Base-by-base conservation (phyloP, 352 stramenopile genomes). In the Pythium phragmiticola region DNA sequence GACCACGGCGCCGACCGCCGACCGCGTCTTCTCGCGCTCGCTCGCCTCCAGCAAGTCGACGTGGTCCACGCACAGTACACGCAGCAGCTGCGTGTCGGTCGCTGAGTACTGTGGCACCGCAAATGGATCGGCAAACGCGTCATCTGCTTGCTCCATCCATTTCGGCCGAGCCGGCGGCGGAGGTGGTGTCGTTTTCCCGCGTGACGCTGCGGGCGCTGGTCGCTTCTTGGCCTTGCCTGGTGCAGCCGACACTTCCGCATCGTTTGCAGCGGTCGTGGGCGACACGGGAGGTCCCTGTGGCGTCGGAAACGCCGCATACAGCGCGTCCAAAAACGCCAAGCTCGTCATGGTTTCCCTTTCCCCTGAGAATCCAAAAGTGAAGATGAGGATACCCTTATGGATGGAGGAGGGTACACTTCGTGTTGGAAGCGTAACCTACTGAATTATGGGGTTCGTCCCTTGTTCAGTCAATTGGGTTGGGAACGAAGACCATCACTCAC, bases 61-160 rank as follows among this genome's bases (percentile, higher is more conserved):
- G 51, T 90, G 81, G 39, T 89, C 78, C 46, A 92, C 76, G 57
- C 72, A 74, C 4, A 92, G 72, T 28, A 89, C 72, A 16, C 66
- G 70, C 47, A 89, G 58, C 37, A 73, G 46, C 45, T 63, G 53
- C 46, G 54, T 41, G 37, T 73, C 60, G 8, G 57, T 61, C 17
- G 54, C 33, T 13, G 60, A 57, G 60, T 57, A 63, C 39, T 34
- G 11, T 7, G 63, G 49, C 43, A 57, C 21, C 14, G 37, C 51
- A 16, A 67, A 47, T 23, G 53, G 53, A 34, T 72, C 59, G 8
- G 5, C 42, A 34, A 65, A 65, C 13, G 58, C 50, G 48, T 67
- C 52, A 17, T 39, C 39, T 16, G 52, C 39, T 16, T 17, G 50
- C 21, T 34, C 39, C 41, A 65, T 57, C 64, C 64, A 70, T 17